A percentile compares a stretch with the other conserved stretches of the same genome.
These are phyloP conservation scores for Verticillium alfalfae DNA, from an alignment of 2,329 filamentous ascomycete species.

Conservation along the genomic window DNA sequence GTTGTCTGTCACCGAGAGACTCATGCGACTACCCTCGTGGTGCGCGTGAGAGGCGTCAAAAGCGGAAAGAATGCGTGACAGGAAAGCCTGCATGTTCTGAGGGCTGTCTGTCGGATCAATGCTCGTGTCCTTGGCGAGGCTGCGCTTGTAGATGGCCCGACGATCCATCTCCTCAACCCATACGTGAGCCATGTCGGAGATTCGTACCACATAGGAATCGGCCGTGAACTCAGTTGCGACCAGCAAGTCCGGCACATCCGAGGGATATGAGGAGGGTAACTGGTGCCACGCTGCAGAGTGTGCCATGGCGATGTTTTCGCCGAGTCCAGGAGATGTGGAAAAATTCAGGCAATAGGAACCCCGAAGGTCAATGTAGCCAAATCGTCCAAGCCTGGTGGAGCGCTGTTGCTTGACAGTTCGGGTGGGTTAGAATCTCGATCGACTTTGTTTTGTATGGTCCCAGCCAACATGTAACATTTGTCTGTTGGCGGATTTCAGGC, in stretches of 20 bases:
- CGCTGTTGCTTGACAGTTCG: too few relatives aligned
- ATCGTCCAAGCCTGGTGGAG: too few relatives aligned
- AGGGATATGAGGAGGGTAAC: conserved; percentile 31
- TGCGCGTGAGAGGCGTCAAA: conserved; percentile 40
- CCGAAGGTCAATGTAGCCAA: too few relatives aligned
- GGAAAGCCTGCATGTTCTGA: conserved; percentile 61
- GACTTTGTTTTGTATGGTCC: too few relatives aligned
- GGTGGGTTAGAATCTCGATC: too few relatives aligned
- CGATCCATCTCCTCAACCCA: conserved; percentile 64
- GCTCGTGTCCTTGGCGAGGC: conserved; percentile 56
- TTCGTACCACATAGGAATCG: conserved; percentile 55
- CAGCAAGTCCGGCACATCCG: conserved; percentile 53
- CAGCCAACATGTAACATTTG: too few relatives aligned
- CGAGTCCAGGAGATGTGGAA: too few relatives aligned
- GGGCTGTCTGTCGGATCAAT: conserved; percentile 69
- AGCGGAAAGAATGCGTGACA: conserved; percentile 54
- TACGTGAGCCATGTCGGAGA: conserved; percentile 69
- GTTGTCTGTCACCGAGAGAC: conserved; percentile 28
- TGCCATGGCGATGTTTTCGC: conserved; percentile 19
- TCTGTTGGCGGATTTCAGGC: too few relatives aligned
- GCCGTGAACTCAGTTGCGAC: conserved; percentile 52
- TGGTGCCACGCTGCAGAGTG: conserved; percentile 37
- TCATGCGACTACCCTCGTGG: conserved; percentile 38
- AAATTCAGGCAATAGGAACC: too few relatives aligned
- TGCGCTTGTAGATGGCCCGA: conserved; percentile 57